Percentiles rank a stretch among this genome's conserved stretches.
These are phyloP conservation scores for Chaetomium sp. DNA, from an alignment of 2,329 filamentous ascomycete genomes.

Conservation along the genomic window DNA sequence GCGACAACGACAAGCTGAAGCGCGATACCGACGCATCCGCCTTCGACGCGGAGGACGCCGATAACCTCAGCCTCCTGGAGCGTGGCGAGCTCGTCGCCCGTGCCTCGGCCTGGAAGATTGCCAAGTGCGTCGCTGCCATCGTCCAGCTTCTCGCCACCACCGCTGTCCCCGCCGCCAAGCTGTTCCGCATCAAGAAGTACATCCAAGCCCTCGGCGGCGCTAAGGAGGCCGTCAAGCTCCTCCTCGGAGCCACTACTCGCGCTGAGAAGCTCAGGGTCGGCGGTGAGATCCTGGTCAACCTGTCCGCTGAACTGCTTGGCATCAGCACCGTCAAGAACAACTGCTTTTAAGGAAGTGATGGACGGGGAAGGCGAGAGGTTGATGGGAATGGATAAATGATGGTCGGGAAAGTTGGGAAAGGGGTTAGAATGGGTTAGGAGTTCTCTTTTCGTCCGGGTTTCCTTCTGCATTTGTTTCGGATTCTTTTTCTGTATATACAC, in stretches of 20 bases:
- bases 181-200: slow-evolving; percentile 36
- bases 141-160: slow-evolving; percentile 32
- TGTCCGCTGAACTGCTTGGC: slow-evolving; percentile 32
- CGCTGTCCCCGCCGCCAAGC: slow-evolving; percentile 34
- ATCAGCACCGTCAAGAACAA: slow-evolving; percentile 32
- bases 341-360: slow-evolving; percentile 30
- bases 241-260: slow-evolving; percentile 31
- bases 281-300: slow-evolving; percentile 30
- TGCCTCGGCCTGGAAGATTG: slow-evolving; percentile 32
- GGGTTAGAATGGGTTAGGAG: too few species aligned
- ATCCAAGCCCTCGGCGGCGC: slow-evolving; percentile 35
- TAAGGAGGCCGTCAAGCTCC: slow-evolving; percentile 33
- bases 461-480: too few species aligned
- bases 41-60: slow-evolving; percentile 1
- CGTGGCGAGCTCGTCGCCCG: slow-evolving; percentile 23
- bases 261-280: slow-evolving; percentile 33
- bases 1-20: slow-evolving; percentile 17
- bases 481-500: too few species aligned
- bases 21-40: slow-evolving; percentile 4
- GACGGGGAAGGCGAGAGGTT: too few species aligned
- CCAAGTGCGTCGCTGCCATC: slow-evolving; percentile 33
- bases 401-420: too few species aligned
- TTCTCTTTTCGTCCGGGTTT: too few species aligned
- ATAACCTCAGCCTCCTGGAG: slow-evolving; percentile 9
- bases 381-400: too few species aligned